Conservation (phyloP, 768 basidiomycete genomes). For the Hortiboletus campestris region DNA sequence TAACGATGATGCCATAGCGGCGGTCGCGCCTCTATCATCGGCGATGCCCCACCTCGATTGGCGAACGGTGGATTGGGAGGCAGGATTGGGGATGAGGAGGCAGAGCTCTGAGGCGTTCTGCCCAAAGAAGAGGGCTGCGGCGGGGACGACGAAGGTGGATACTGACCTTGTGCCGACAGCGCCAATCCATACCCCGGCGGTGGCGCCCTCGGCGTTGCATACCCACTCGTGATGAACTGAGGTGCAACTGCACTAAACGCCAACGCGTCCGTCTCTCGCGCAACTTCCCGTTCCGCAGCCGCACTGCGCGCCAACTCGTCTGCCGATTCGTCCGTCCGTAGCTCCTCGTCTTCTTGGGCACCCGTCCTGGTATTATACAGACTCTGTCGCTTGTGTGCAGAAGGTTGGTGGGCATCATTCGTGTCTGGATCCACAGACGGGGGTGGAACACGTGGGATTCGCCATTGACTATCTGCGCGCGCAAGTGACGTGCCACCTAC, state of each 20-base stretch:
- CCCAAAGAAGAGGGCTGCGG: neutral
- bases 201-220: slow-evolving; percentile 16
- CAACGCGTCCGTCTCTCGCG: slow-evolving; percentile 60
- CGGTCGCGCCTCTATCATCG: slow-evolving; percentile 8
- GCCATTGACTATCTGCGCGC: slow-evolving; percentile 24
- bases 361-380: neutral
- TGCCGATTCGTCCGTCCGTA: slow-evolving; percentile 26
- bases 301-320: slow-evolving; percentile 59
- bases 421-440: slow-evolving; percentile 34
- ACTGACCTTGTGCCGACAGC: slow-evolving; percentile 1
- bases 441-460: slow-evolving; percentile 38
- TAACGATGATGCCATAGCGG: neutral
- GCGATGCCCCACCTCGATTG: slow-evolving; percentile 23
- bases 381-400: slow-evolving; percentile 6
- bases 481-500: slow-evolving; percentile 1
- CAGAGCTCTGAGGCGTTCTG: slow-evolving; percentile 16
- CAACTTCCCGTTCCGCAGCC: slow-evolving; percentile 68
- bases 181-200: slow-evolving; percentile 7
- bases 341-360: slow-evolving; percentile 26
- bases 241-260: slow-evolving; percentile 36
- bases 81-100: slow-evolving; percentile 25
- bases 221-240: slow-evolving; percentile 7
- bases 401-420: neutral
- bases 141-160: neutral
- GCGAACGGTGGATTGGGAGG: slow-evolving; percentile 44